A percentile compares a stretch with the other conserved stretches of the same genome.
Evolutionary conservation across 1,139 yeast genomes (phyloP).

Genomic region (Saccharomyces hybrid): DNA sequence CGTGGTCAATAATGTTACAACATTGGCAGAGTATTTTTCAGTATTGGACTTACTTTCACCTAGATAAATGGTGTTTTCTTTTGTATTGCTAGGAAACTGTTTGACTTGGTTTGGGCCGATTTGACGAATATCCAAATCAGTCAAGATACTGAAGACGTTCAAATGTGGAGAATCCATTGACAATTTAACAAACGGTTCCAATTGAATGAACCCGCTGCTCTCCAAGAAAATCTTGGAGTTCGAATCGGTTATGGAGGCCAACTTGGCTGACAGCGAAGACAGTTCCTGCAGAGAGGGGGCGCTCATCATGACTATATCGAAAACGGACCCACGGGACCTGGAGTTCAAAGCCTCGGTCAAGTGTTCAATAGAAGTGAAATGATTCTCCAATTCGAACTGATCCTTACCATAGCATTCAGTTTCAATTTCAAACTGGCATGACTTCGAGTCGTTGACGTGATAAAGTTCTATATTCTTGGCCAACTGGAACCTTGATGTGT

Average conservation of each 20-base stretch:
- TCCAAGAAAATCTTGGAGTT: conserved; percentile 52
- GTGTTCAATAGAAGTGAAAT: conserved; percentile 18
- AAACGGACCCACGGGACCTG: conserved; percentile 19
- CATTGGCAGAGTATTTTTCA: conserved; percentile 19
- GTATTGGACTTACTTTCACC: conserved; percentile 19
- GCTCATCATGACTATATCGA: conserved; percentile 43
- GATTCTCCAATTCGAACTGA: conserved; percentile 19
- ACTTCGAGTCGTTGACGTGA: conserved; percentile 23
- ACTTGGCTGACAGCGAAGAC: conserved; percentile 34
- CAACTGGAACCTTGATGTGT: conserved; percentile 29
- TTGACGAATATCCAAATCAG: conserved; percentile 53
- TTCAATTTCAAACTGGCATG: conserved; percentile 18
- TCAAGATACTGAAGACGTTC: conserved; percentile 51
- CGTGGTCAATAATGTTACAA: conserved; percentile 20
- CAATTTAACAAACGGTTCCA: conserved; percentile 55
- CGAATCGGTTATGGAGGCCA: conserved; percentile 32
- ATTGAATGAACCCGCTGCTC: conserved; percentile 60
- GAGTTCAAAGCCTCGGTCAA: conserved; percentile 11
- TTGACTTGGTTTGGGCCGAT: conserved; percentile 29
- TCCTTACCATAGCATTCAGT: conserved; percentile 24
- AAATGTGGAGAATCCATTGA: conserved; percentile 30
- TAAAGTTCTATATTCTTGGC: conserved; percentile 29
- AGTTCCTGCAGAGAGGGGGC: conserved; percentile 43
- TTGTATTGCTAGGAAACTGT: conserved; percentile 25
- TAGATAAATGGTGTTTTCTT: conserved; percentile 17